A percentile compares a stretch with the other conserved stretches of the same genome.
phyloP scores from a whole-genome alignment of 2,329 filamentous ascomycete species.

The Aspergillus novoparasiticus region DNA sequence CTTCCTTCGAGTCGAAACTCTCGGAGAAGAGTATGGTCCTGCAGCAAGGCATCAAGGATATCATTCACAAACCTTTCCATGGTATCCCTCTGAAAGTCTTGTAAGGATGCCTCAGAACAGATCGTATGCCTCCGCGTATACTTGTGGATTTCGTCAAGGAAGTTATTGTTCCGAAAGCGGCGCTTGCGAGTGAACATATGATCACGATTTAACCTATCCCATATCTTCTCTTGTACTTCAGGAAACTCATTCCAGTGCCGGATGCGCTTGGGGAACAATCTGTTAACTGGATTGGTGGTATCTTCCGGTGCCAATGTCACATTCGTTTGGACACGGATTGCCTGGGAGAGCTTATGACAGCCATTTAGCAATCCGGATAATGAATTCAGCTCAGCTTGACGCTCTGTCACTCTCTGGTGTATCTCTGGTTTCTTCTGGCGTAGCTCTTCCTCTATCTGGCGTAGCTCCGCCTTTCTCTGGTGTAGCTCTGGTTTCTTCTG shows the following conservation, averaged over 20 bases:
- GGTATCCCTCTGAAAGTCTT: constrained; percentile 27
- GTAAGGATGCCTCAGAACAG: constrained; percentile 25
- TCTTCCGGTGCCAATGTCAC: constrained; percentile 25
- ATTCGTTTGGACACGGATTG: constrained; percentile 26
- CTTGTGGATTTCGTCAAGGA: constrained; percentile 19
- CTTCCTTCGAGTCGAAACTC: no score
- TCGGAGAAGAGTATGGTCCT: no score
- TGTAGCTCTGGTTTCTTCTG: no score
- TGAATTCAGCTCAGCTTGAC: constrained; percentile 21
- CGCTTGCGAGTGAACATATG: constrained; percentile 17
- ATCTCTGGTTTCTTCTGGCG: constrained; percentile 14
- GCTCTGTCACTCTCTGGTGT: constrained; percentile 13
- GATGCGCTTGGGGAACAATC: constrained; percentile 23
- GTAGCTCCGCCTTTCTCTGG: no score
- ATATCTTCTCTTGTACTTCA: constrained; percentile 26
- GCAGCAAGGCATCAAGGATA: background rate
- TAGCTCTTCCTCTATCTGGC: no score
- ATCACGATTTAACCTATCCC: constrained; percentile 21
- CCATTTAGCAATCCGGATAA: constrained; percentile 25
- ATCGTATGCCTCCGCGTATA: constrained; percentile 20
- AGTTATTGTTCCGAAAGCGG: constrained; percentile 21
- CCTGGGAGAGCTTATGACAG: constrained; percentile 25
- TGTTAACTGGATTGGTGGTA: constrained; percentile 23
- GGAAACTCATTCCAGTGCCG: constrained; percentile 28
- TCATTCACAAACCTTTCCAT: constrained; percentile 28